Evolutionary conservation across 495 filamentous ascomycete species (phyloP).

Genomic region (Wilcoxina mikolae): DNA sequence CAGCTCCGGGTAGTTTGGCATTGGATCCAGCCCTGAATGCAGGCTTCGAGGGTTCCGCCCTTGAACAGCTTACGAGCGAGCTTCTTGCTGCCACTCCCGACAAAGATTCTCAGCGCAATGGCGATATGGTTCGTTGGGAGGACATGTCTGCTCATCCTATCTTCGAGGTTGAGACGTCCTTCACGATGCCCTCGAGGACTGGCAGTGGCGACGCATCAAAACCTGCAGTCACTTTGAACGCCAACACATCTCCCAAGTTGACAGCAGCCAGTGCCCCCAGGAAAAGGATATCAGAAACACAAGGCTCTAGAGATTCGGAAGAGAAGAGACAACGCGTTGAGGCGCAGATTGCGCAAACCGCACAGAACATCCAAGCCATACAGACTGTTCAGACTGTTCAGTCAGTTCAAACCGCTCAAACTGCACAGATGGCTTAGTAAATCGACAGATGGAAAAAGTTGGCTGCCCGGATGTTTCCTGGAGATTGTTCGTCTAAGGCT

Average conservation of each 20-base stretch:
- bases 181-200: not conserved
- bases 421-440: too few species aligned
- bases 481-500: too few species aligned
- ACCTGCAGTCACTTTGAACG: not conserved
- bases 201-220: not conserved
- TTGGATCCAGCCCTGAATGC: constrained; percentile 24
- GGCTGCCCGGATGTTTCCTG: too few species aligned
- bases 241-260: not conserved
- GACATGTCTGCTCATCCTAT: constrained; percentile 27
- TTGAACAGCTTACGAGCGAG: constrained; percentile 24
- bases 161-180: constrained; percentile 21
- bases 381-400: too few species aligned
- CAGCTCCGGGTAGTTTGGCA: constrained; percentile 23
- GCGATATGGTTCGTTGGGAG: constrained; percentile 24
- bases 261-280: not conserved
- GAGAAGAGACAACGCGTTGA: not conserved
- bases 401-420: too few species aligned
- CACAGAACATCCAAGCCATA: too few species aligned
- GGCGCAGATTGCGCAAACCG: too few species aligned
- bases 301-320: not conserved
- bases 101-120: not conserved
- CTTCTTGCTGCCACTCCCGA: constrained; percentile 17
- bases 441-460: too few species aligned
- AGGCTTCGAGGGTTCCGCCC: constrained; percentile 17
- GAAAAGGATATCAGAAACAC: not conserved